phyloP scores from a whole-genome alignment of 2,329 filamentous ascomycete genomes.

The Xylariaceae sp. region DNA sequence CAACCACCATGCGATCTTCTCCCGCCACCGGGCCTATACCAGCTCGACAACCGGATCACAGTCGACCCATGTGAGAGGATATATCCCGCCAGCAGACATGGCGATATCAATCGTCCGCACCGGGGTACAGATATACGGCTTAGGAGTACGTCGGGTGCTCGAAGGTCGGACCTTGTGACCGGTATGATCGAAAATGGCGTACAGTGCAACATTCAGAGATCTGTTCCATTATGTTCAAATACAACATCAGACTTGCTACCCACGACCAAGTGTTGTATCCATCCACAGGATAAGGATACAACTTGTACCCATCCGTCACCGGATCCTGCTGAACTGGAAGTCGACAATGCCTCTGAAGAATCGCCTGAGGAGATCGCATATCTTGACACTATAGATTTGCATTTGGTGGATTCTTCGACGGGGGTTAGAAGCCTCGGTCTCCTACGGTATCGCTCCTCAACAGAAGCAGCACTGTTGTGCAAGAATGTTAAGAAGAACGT shows the following conservation, averaged over 20 bases:
- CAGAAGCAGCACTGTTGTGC: conserved; percentile 27
- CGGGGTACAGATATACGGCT: conserved; percentile 14
- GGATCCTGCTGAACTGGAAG: conserved; percentile 20
- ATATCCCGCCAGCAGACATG: neutral
- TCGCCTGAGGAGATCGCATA: conserved; percentile 19
- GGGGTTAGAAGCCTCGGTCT: conserved; percentile 26
- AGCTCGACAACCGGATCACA: neutral
- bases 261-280: conserved; percentile 2
- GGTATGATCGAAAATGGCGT: conserved; percentile 30
- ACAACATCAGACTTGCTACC: neutral
- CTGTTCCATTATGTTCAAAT: conserved; percentile 11
- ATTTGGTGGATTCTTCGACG: conserved; percentile 23
- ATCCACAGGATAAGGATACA: conserved; percentile 15
- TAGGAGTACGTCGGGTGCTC: conserved; percentile 21
- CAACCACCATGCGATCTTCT: conserved; percentile 6
- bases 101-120: conserved; percentile 10
- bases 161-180: conserved; percentile 24
- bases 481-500: conserved; percentile 29
- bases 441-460: conserved; percentile 27
- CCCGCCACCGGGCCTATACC: conserved; percentile 5
- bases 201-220: conserved; percentile 29
- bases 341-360: conserved; percentile 21
- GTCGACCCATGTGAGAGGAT: conserved; percentile 2
- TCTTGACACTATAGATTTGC: conserved; percentile 18
- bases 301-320: conserved; percentile 12